phyloP scores from a whole-genome alignment of 106 monocot genomes.

The Agapanthus africanus region DNA sequence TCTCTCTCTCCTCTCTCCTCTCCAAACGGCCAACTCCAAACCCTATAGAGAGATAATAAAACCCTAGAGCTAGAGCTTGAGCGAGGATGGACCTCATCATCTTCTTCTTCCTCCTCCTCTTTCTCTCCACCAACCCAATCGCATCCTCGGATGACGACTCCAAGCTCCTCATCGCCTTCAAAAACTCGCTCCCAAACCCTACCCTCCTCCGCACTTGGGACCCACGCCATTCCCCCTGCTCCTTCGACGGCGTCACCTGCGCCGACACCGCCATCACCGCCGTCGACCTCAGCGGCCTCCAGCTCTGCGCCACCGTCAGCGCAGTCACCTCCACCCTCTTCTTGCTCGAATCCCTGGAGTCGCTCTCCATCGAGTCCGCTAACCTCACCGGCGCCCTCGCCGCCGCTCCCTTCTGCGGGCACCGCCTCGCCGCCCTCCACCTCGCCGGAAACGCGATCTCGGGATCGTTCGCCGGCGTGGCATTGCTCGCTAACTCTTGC shows the following conservation, averaged over 20 bases:
- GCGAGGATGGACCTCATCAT: no score
- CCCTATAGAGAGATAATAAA: no score
- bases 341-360: conserved; percentile 27
- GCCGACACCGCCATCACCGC: conserved; percentile 20
- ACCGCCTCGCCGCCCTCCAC: conserved; percentile 32
- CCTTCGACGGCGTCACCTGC: conserved; percentile 57
- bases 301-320: conserved; percentile 37
- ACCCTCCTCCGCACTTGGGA: conserved; percentile 34
- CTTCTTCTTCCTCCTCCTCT: no score
- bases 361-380: conserved; percentile 29
- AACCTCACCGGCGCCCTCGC: conserved; percentile 45
- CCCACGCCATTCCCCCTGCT: conserved; percentile 27
- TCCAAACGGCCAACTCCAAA: no score
- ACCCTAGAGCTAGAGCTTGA: no score
- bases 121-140: conserved; percentile 1
- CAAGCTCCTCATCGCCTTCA: conserved; percentile 48
- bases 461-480: conserved; percentile 16
- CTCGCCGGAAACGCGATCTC: conserved; percentile 35
- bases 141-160: conserved; percentile 10
- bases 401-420: conserved; percentile 20
- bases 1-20: no score
- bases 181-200: conserved; percentile 41
- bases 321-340: conserved; percentile 36
- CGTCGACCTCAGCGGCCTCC: conserved; percentile 27
- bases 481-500: conserved; percentile 22